These are phyloP conservation scores for Coniochaeta ligniaria DNA, from an alignment of 2,329 filamentous ascomycete species.

Conservation along the genomic window DNA sequence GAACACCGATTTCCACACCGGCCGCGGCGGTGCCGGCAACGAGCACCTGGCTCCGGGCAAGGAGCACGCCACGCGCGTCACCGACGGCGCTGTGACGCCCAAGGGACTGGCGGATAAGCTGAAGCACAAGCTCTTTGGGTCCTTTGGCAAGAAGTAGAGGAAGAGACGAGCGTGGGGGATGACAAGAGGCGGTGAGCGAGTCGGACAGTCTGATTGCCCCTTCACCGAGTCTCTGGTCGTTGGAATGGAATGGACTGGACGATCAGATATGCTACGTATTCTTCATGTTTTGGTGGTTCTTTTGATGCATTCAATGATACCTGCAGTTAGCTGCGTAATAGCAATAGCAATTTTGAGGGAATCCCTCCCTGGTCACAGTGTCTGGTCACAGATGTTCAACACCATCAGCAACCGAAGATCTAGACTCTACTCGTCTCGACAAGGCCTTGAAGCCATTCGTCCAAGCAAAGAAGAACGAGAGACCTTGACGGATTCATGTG, in stretches of 20 bases:
- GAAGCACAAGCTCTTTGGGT: constrained; percentile 46
- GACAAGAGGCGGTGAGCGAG: background rate
- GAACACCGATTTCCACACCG: constrained; percentile 45
- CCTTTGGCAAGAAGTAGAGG: constrained; percentile 36
- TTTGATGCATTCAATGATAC: background rate
- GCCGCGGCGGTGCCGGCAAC: constrained; percentile 55
- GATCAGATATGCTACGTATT: background rate
- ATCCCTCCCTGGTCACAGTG: background rate
- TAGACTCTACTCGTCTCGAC: no score
- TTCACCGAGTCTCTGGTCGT: background rate
- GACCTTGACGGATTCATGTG: background rate
- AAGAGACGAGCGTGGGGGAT: background rate
- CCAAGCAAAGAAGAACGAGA: background rate
- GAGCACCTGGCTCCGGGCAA: constrained; percentile 31
- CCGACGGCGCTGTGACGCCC: constrained; percentile 19
- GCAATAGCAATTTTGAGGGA: background rate
- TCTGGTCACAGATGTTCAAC: no score
- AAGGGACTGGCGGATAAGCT: constrained; percentile 48
- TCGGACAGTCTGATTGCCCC: background rate
- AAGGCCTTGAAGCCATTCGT: background rate
- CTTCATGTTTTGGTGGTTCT: background rate
- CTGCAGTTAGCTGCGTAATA: background rate
- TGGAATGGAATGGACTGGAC: no score
- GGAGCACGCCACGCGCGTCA: constrained; percentile 12
- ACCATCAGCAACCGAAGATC: no score